phyloP scores from a whole-genome alignment of 2,329 filamentous ascomycete genomes.

The Trichoderma gracile region DNA sequence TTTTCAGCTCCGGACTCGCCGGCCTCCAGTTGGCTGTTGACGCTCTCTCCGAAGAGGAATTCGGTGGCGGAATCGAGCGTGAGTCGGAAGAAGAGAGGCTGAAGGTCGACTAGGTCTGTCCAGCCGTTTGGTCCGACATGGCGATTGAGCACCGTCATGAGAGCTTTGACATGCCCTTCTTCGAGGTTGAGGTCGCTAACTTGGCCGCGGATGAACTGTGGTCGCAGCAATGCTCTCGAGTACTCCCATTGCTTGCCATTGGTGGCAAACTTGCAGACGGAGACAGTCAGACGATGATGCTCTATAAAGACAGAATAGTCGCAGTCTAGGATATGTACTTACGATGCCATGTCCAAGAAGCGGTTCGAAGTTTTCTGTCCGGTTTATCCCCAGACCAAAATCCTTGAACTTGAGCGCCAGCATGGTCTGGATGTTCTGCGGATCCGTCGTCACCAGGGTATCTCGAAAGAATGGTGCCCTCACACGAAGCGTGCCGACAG shows the following conservation, averaged over 20 bases:
- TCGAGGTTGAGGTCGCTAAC: slow-evolving; percentile 47
- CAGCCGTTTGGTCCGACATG: slow-evolving; percentile 38
- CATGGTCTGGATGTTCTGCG: slow-evolving; percentile 36
- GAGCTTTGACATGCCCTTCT: slow-evolving; percentile 41
- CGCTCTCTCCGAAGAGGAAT: slow-evolving; percentile 63
- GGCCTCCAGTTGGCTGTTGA: slow-evolving; percentile 43
- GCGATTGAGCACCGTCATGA: slow-evolving; percentile 33
- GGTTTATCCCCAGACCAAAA: slow-evolving; percentile 32
- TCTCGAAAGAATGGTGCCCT: slow-evolving; percentile 29
- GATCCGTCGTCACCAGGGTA: slow-evolving; percentile 31
- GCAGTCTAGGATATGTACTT: slow-evolving; percentile 4
- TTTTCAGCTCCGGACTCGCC: slow-evolving; percentile 32
- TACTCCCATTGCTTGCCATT: slow-evolving; percentile 42
- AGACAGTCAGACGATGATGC: background rate
- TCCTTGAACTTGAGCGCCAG: slow-evolving; percentile 34
- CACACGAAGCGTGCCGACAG: slow-evolving; percentile 29
- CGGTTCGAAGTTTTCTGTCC: slow-evolving; percentile 35
- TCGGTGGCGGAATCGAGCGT: slow-evolving; percentile 52
- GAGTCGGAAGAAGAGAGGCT: slow-evolving; percentile 50
- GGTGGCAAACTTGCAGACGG: slow-evolving; percentile 35
- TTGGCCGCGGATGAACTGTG: slow-evolving; percentile 46
- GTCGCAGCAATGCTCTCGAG: slow-evolving; percentile 43
- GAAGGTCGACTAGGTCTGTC: slow-evolving; percentile 44
- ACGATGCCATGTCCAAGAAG: slow-evolving; percentile 48
- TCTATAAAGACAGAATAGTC: background rate